Evolutionary conservation across 192 early-diverging fungal species (phyloP), one percentile per base, ranked within the genome.

Genomic region (Irineochytrium annulatum): DNA sequence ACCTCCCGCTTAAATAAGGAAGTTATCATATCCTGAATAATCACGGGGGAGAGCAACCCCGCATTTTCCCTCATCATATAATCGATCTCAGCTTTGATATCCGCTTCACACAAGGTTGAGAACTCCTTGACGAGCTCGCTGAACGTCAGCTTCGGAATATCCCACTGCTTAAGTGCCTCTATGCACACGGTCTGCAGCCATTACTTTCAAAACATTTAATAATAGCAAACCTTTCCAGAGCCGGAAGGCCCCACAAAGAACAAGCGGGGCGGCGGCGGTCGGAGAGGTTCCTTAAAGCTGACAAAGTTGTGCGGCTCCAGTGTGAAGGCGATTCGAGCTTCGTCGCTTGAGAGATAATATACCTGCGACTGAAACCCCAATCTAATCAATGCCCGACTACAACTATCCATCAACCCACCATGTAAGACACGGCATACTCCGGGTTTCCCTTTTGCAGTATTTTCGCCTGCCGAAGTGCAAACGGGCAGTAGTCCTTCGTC

Each of bases 401-500:
- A n/a, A n/a, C n/a, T n/a, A n/a, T n/a, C n/a, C n/a, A n/a, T n/a
- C n/a, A n/a, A 67, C 59, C 55, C 52, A 65, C 73, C 65, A 57
- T 17, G 53, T 80, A 82, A 48, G 69, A 70, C 27, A 65, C 77
- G 41, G 55, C 63, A 33, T 59, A 37, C 17, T 45, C 31, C 13
- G 33, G 32, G 28, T 70, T 62, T 19, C 80, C 80, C 35, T 71
- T 77, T 2, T 63, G 33, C 43, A 82, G 41, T 19, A 74, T 67
- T 22, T 68, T 52, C 1, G 34, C 41, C 16, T 67, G 62, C 28
- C 67, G 51, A 41, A 82, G 63, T 2, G 65, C 59, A 34, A 73
- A 60, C 14, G 80, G 80, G 57, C 77, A 79, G 54, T 70, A 82
- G 43, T 77, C 72, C 57, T 79, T 79, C 0, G 80, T 79, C 17